Evolutionary conservation across 2,329 filamentous ascomycete genomes (phyloP).

Genomic region (Ophiostoma populinum): DNA sequence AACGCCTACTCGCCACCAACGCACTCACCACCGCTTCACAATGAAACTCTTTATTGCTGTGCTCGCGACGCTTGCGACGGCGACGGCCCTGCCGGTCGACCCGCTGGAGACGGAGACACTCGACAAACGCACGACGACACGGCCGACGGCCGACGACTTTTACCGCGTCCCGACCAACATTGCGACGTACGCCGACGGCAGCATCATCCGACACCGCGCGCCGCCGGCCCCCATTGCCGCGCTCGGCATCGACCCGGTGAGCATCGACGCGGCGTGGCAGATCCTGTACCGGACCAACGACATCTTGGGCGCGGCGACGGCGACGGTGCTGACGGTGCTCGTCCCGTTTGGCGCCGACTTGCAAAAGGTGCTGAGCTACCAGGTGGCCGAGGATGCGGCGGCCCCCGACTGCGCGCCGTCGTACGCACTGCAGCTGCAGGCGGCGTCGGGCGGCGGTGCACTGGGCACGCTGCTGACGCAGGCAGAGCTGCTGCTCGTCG

Average conservation of each 20-base stretch:
- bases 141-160: conserved; percentile 5
- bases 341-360: conserved; percentile 4
- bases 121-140: not conserved
- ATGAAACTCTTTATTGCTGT: no score
- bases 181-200: not conserved
- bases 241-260: conserved; percentile 1
- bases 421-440: conserved; percentile 14
- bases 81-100: no score
- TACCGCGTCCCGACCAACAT: conserved; percentile 6
- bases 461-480: conserved; percentile 10
- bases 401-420: conserved; percentile 21
- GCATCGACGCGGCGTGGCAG: conserved; percentile 3
- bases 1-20: no score
- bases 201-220: conserved; percentile 5
- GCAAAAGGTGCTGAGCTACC: conserved; percentile 20
- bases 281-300: conserved; percentile 8
- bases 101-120: no score
- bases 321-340: conserved; percentile 4
- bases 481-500: conserved; percentile 13
- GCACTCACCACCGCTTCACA: no score
- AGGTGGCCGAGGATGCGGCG: conserved; percentile 22
- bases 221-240: conserved; percentile 5
- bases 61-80: no score
- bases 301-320: conserved; percentile 4
- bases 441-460: not conserved